These are phyloP conservation scores for Castanea sativa DNA, from an alignment of 306 rosid species.

Conservation along the genomic window DNA sequence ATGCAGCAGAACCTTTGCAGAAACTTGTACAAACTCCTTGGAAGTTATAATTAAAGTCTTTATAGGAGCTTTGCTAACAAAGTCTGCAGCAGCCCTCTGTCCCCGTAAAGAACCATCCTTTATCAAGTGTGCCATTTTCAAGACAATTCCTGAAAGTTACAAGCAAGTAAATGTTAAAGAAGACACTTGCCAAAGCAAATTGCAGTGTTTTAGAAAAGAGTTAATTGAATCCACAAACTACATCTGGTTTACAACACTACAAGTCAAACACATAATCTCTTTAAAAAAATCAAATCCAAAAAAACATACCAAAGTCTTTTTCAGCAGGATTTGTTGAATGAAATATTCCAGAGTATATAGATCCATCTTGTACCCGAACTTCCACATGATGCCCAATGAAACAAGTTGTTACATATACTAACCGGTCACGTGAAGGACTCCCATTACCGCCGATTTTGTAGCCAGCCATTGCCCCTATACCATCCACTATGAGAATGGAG, in stretches of 20 bases:
- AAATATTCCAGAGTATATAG: conserved; percentile 85
- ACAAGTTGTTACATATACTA: conserved; percentile 65
- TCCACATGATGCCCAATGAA: conserved; percentile 93
- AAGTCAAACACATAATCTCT: conserved; percentile 7
- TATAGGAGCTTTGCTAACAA: conserved; percentile 58
- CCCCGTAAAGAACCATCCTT: conserved; percentile 72
- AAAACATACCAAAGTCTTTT: conserved; percentile 78
- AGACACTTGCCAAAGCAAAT: conserved; percentile 4
- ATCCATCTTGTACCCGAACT: conserved; percentile 90
- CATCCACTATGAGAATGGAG: conserved; percentile 23
- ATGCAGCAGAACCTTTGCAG: conserved; percentile 68
- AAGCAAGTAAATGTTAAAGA: conserved; percentile 20
- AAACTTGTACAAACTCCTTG: conserved; percentile 86
- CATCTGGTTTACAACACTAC: conserved; percentile 12
- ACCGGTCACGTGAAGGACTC: conserved; percentile 72
- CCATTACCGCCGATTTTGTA: conserved; percentile 52
- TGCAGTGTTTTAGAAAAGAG: conserved; percentile 10
- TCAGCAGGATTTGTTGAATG: conserved; percentile 78
- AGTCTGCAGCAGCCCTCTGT: conserved; percentile 58
- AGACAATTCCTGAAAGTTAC: conserved; percentile 58
- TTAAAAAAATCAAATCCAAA: conserved; percentile 15
- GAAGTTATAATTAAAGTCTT: conserved; percentile 71
- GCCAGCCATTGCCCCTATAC: conserved; percentile 50
- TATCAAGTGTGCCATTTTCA: conserved; percentile 81
- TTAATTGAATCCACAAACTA: conserved; percentile 16